These are phyloP conservation scores for Malbranchea zuffiana DNA, from an alignment of 2,329 filamentous ascomycete species.

Conservation along the genomic window DNA sequence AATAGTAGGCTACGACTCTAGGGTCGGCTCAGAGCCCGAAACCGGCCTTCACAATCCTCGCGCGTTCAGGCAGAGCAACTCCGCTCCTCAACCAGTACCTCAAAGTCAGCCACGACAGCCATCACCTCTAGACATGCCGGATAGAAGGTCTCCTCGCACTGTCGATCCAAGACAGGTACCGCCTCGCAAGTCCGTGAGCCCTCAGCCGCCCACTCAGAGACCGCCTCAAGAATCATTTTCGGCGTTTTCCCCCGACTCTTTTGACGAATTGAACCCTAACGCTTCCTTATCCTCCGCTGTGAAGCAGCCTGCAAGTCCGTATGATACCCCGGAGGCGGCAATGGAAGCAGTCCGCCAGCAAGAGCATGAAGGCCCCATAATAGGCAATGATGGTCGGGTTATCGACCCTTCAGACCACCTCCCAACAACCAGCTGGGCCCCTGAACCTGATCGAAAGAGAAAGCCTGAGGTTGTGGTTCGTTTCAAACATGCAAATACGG, in stretches of 20 bases:
- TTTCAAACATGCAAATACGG: slow-evolving; percentile 31
- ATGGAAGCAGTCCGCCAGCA: slow-evolving; percentile 29
- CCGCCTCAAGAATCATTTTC: slow-evolving; percentile 31
- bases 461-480: slow-evolving; percentile 40
- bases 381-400: slow-evolving; percentile 52
- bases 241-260: slow-evolving; percentile 52
- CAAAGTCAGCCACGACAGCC: slow-evolving; percentile 23
- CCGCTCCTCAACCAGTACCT: slow-evolving; percentile 20
- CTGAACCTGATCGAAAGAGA: slow-evolving; percentile 51
- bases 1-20: slow-evolving; percentile 32
- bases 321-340: slow-evolving; percentile 30
- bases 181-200: slow-evolving; percentile 50
- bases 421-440: slow-evolving; percentile 54
- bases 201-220: slow-evolving; percentile 34
- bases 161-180: slow-evolving; percentile 33
- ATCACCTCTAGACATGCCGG: slow-evolving; percentile 21
- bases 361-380: slow-evolving; percentile 44
- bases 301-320: slow-evolving; percentile 26
- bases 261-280: slow-evolving; percentile 47
- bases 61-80: slow-evolving; percentile 19
- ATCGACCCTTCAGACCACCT: slow-evolving; percentile 58
- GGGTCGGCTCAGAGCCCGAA: slow-evolving; percentile 20
- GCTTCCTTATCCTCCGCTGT: slow-evolving; percentile 24
- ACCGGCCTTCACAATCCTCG: slow-evolving; percentile 22
- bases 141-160: slow-evolving; percentile 20